Evolutionary conservation across 169 alveolate species (phyloP).

Genomic region (Toxoplasma gondii): DNA sequence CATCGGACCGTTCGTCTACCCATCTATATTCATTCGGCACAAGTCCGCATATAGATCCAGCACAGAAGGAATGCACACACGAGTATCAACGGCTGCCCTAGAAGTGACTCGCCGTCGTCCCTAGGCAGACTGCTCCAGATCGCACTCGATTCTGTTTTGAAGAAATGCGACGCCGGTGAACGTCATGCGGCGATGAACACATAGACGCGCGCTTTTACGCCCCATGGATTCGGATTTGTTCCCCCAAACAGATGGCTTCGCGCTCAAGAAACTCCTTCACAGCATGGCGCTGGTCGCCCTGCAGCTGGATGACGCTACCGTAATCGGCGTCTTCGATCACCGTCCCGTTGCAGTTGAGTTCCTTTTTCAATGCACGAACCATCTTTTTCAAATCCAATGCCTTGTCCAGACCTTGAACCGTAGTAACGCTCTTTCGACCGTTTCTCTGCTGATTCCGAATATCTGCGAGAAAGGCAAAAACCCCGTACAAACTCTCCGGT

Average conservation of each 20-base stretch:
- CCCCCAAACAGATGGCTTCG: conserved; percentile 87
- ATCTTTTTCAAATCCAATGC: conserved; percentile 90
- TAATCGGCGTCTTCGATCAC: conserved; percentile 91
- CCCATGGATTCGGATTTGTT: conserved; percentile 91
- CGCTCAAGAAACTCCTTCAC: conserved; percentile 89
- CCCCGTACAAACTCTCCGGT: background rate
- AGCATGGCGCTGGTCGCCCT: conserved; percentile 83
- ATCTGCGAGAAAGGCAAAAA: conserved; percentile 42
- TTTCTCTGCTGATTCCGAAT: conserved; percentile 94
- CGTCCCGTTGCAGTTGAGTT: conserved; percentile 94
- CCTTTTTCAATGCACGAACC: conserved; percentile 89
- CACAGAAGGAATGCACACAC: too few relatives aligned
- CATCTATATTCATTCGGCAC: too few relatives aligned
- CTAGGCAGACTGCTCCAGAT: too few relatives aligned
- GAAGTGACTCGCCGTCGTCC: too few relatives aligned
- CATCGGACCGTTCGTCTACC: too few relatives aligned
- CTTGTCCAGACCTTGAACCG: conserved; percentile 93
- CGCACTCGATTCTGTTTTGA: too few relatives aligned
- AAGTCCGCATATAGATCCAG: too few relatives aligned
- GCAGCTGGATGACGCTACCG: conserved; percentile 92
- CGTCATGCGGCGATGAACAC: too few relatives aligned
- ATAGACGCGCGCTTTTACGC: conserved; percentile 71
- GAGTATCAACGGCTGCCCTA: too few relatives aligned
- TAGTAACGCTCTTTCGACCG: conserved; percentile 94
- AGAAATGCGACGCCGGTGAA: too few relatives aligned